Base-by-base conservation (phyloP, 2,329 filamentous ascomycete genomes). In the Bertia moriformis region DNA sequence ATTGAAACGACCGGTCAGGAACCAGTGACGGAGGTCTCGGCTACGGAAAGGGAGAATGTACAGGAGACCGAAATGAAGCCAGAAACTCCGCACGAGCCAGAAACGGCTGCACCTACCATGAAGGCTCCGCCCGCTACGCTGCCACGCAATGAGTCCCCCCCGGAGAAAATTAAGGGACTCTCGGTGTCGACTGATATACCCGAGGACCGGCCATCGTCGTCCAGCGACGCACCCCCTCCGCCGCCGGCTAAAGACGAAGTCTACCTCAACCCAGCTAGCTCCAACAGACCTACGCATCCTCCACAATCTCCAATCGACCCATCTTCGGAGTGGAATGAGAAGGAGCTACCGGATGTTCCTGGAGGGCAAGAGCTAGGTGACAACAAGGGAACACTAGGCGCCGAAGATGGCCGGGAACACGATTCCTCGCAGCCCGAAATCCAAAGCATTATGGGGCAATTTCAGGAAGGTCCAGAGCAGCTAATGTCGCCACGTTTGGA, bases 401-500 rank as follows among this genome's bases (percentile, higher is more conserved):
- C 7, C 12, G 32, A 18, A 35, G 57, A 55, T 43, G 50, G 52
- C 38, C 59, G 60, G 12, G 64, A 71, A 4, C 65, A 69, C 38
- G 68, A 69, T 41, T 71, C n/a, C n/a, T n/a, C 72, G 14, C 67
- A 68, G 44, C 68, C 71, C 3, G 80, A 84, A 56, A 84, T 85
- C 45, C 75, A 82, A 54, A 82, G 65, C 49, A 84, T 85, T 48
- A 83, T 85, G 73, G 78, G 75, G 30, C 79, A 83, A 49, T 83
- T 83, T 44, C 66, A 71, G 43, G 66, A 72, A 43, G 65, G 63
- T 7, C 63, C 67, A 44, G 66, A 78, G 40, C 73, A 78, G 49
- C 73, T 80, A 43, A 79, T 80, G 74, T 81, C 76, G 27, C 76
- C 75, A 17, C 64, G 73, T 17, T 53, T 80, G 33, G 75, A 77